Base-by-base conservation (phyloP, 78 protist species). In the Dictyostelium citrinum region DNA sequence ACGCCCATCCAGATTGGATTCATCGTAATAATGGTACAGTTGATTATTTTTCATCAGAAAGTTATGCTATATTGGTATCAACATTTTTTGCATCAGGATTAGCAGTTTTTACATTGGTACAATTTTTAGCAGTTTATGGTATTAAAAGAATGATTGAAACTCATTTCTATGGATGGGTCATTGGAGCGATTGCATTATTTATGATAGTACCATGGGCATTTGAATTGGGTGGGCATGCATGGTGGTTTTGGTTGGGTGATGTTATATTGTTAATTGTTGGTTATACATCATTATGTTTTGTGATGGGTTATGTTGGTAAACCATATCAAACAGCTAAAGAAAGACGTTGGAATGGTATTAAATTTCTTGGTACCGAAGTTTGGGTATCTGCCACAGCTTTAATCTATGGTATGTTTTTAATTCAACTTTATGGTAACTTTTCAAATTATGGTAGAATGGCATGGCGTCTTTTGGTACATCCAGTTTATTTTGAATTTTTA, bases 391-490 rank as follows among this genome's bases (percentile, higher is more conserved):
- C 81, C 27, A 68, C 86, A 43, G 93, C 93, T 2, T 24, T 88
- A 33, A 20, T 78, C 17, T 88, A 88, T 67, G 93, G 93, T 79
- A 88, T 88, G 93, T 88, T 88, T 78, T 46, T 76, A 35, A 88
- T 88, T 72, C 93, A 88, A 67, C 43, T 88, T n/a, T 88, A 88
- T 37, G 49, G 58, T 72, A 49, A 78, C 45, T 88, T 88, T 39
- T 46, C 85, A 12, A 78, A 88, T 33, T 11, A 16, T 33, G 77
- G 85, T 0, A 78, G 81, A 14, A 39, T 88, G 10, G 93, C 93
- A 24, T 88, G 93, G 93, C 84, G 93, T 78, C 71, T 88, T 9
- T 14, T 88, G n/a, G 85, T 88, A 3, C 93, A 88, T 78, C 85
- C 93, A 14, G 81, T 88, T 31, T 88, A 88, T 68, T 88, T 88